Evolutionary conservation across 2,329 filamentous ascomycete species (phyloP).

Genomic region (Lasiodiplodia citricola): DNA sequence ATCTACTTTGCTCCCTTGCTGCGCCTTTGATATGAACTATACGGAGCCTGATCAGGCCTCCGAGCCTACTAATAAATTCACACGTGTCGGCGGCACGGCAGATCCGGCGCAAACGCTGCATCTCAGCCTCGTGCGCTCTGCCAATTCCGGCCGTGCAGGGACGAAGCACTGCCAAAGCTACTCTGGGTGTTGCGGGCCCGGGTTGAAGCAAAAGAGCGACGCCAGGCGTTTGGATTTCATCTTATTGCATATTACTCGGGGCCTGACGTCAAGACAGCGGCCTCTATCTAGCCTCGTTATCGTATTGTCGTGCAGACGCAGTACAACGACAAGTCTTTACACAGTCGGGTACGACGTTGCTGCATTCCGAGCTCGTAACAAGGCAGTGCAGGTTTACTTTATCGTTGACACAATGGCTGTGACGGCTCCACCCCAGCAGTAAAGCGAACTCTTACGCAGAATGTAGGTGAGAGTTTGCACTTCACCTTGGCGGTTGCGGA

Average conservation of each 20-base stretch:
- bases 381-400: neutral
- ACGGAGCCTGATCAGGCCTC: conserved; percentile 12
- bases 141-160: neutral
- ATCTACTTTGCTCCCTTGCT: neutral
- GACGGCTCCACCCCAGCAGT: neutral
- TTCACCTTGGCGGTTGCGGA: neutral
- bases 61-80: conserved; percentile 6
- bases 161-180: neutral
- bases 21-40: neutral
- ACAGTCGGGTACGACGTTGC: neutral
- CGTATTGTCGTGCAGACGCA: neutral
- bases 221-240: neutral
- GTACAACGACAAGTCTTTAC: neutral
- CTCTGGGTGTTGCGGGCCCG: neutral
- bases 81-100: neutral
- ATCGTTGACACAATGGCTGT: conserved; percentile 4
- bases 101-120: neutral
- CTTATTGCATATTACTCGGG: neutral
- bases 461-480: too few species aligned
- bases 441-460: neutral
- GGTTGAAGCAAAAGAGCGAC: neutral
- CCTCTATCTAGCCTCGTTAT: neutral
- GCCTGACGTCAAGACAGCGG: neutral
- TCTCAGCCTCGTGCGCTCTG: neutral
- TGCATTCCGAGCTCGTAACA: neutral